Percentiles rank a stretch among this genome's conserved stretches.
Conservation (phyloP, 140 eudicot genomes). For the Bidens hawaiensis region DNA sequence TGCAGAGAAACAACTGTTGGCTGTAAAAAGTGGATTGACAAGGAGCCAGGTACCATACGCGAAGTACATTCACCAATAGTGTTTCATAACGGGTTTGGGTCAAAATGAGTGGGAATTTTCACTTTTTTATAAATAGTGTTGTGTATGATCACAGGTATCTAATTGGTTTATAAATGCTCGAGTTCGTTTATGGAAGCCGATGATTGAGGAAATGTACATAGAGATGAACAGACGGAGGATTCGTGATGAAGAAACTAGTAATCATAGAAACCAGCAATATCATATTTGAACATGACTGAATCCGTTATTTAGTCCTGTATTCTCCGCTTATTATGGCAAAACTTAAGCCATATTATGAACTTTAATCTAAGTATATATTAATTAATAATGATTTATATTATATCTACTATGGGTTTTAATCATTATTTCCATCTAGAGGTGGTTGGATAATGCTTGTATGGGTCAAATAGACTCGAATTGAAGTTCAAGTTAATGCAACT, state of each 20-base stretch:
- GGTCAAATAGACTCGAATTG: not conserved
- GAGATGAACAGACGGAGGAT: conserved; percentile 78
- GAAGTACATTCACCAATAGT: not conserved
- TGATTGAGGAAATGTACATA: conserved; percentile 90
- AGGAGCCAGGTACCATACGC: conserved; percentile 70
- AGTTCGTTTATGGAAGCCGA: conserved; percentile 92
- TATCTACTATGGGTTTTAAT: not conserved
- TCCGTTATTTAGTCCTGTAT: conserved; percentile 16
- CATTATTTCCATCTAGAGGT: not conserved
- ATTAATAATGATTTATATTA: conserved; percentile 20
- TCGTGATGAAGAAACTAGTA: conserved; percentile 39
- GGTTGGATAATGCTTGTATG: not conserved
- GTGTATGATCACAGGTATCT: conserved; percentile 54
- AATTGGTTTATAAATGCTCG: conserved; percentile 97
- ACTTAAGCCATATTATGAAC: conserved; percentile 15
- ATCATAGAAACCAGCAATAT: conserved; percentile 32
- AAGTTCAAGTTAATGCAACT: not conserved
- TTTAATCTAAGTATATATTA: conserved; percentile 27
- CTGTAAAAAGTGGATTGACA: conserved; percentile 85
- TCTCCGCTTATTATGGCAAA: conserved; percentile 7
- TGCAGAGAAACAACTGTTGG: conserved; percentile 94
- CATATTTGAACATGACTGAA: conserved; percentile 6
- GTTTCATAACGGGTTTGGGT: not conserved
- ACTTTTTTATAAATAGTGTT: not conserved
- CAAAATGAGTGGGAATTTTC: not conserved